phyloP scores from a whole-genome alignment of 2,329 filamentous ascomycete species.

The Penicillium sp. region DNA sequence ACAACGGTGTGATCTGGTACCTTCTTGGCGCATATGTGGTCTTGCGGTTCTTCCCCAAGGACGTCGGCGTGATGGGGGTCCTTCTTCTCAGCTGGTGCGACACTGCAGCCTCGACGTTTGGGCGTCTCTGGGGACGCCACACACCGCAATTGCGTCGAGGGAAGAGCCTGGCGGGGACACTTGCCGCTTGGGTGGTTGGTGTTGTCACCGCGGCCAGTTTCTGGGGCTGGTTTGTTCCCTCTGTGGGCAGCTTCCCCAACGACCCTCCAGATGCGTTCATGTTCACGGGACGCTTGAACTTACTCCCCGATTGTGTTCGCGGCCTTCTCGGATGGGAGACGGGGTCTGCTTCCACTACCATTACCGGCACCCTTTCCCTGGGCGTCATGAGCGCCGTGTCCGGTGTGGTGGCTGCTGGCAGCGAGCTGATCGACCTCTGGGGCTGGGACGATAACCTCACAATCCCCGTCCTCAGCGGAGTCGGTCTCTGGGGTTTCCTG shows the following conservation, averaged over 20 bases:
- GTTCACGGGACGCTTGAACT: constrained; percentile 66
- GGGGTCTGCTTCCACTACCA: constrained; percentile 47
- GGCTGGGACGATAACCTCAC: constrained; percentile 97
- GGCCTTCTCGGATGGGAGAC: constrained; percentile 55
- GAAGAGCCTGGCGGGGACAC: constrained; percentile 84
- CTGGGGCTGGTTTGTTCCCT: constrained; percentile 78
- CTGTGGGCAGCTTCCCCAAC: constrained; percentile 59
- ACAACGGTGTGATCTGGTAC: constrained; percentile 97
- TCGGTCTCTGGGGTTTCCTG: constrained; percentile 86
- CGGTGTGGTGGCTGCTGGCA: constrained; percentile 80
- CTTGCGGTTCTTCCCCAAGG: constrained; percentile 83
- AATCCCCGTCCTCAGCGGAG: constrained; percentile 83
- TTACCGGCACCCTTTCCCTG: constrained; percentile 67
- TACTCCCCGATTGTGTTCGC: constrained; percentile 57
- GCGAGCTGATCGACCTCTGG: constrained; percentile 85
- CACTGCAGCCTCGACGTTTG: constrained; percentile 91
- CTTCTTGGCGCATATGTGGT: constrained; percentile 84
- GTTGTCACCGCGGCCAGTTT: constrained; percentile 77
- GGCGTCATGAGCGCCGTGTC: constrained; percentile 78
- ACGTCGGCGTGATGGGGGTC: constrained; percentile 82
- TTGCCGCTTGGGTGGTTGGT: constrained; percentile 77
- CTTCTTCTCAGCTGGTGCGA: constrained; percentile 96
- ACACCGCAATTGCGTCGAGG: constrained; percentile 78
- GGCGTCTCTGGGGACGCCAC: constrained; percentile 80
- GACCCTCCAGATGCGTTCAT: constrained; percentile 68